Base-by-base conservation (phyloP, 306 rosid genomes). In the Albizia julibrissin region DNA sequence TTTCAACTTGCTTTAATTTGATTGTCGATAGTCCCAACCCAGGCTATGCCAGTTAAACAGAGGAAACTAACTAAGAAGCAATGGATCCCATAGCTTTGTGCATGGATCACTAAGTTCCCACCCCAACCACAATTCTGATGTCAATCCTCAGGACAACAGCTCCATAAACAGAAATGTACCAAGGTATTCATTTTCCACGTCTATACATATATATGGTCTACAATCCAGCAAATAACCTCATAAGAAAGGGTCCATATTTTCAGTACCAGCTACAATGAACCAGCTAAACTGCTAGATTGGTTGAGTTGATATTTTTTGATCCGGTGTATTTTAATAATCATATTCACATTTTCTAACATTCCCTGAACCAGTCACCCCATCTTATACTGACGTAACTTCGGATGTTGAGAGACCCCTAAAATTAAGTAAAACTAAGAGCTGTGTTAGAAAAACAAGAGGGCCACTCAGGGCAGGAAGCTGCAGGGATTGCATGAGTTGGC, bases 61-160 rank as follows among this genome's bases (percentile, higher is more conserved):
- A 76, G 37, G 79, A 54, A 80, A 85, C 43, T 50, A 29, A 85
- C 43, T 62, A 29, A 15, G 58, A 71, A 81, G 72, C 46, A 46
- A 49, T 4, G 21, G 10, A 49, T 22, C 77, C 21, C 18, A 29
- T 19, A 31, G 62, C 69, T 12, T 40, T 40, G 39, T 19, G 56
- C 8, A 34, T 22, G 16, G n/a, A 15, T 43, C 34, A 40, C 26
- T 12, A 14, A 33, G 59, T 50, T 64, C 24, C 34, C 26, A n/a
- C 13, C 26, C 40, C 56, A 33, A 1, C 1, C 37, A 43, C 37
- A 6, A 49, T 49, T 43, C 49, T 43, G 56, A 58, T 13, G 61
- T 47, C 70, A 83, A 73, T 56, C 54, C 70, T 66, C 76, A 66
- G 75, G 19, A 52, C 44, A 42, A 1, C 31, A 62, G n/a, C 50